Base-by-base conservation (phyloP, 1,284 basidiomycete genomes). In the Rhizoctonia solani region DNA sequence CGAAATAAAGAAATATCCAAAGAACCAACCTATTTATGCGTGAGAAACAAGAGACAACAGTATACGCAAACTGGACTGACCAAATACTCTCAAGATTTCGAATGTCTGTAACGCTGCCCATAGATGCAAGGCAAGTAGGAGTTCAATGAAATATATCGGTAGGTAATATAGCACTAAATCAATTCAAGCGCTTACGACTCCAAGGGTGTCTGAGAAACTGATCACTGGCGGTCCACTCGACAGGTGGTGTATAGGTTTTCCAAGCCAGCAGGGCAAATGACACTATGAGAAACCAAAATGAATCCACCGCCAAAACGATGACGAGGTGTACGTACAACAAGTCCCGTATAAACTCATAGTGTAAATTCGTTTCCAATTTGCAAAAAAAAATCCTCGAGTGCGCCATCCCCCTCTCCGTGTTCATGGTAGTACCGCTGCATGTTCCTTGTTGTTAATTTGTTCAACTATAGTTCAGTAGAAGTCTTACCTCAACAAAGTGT, bases 1-100 rank as follows among this genome's bases (percentile, higher is more conserved):
- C 72, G 93, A 88, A 76, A 98, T 89, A 83, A 98, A 99, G 79
- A 99, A 99, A 78, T 99, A 96, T 23, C 93, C 93, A 73, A 95
- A 98, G 79, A 96, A 94, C 95, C 95, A 98, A 19, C 95, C 91
- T 92, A 42, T 4, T 21, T 21, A 32, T 19, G 16, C 19, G 54
- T 13, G 32, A n/a, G n/a, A n/a, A n/a, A 2, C 4, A n/a, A n/a
- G 34, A 29, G 16, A 44, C 41, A 27, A 1, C n/a, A 3, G 54
- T 9, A 27, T n/a, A n/a, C 56, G 30, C 23, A 4, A 23, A n/a
- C n/a, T n/a, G n/a, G n/a, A 68, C 80, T 61, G 72, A 89, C 90
- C 93, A 74, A 97, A 97, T 50, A 92, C 85, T 4, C 96, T 95
- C 0, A 99, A 84, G 16, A 95, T 96, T 74, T 97, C 90, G 77